Percentiles rank a stretch among this genome's conserved stretches.
Conservation (phyloP, 192 early-diverging fungal genomes). For the Coemansia sp. region DNA sequence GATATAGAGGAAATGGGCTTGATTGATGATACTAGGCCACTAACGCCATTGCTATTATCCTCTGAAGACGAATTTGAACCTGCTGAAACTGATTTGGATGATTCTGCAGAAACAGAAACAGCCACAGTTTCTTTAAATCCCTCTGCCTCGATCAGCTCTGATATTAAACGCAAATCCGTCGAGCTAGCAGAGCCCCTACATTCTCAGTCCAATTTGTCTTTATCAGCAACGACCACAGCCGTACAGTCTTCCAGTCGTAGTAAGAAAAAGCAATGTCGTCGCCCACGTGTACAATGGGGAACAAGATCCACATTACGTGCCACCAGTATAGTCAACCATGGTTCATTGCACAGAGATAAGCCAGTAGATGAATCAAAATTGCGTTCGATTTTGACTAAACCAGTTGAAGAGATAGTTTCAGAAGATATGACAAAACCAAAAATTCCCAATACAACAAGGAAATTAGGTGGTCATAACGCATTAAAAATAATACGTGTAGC, state of each 20-base stretch:
- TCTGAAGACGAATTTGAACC: constrained; percentile 1
- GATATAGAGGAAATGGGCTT: background rate
- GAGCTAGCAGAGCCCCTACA: constrained; percentile 1
- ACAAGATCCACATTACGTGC: constrained; percentile 13
- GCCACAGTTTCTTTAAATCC: no score
- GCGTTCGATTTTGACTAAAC: background rate
- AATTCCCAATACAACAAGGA: no score
- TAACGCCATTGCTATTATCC: constrained; percentile 5
- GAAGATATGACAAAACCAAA: no score
- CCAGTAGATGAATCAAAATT: background rate
- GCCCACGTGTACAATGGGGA: constrained; percentile 30
- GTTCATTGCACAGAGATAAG: background rate
- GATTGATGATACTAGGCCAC: constrained; percentile 5
- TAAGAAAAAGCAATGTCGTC: constrained; percentile 27
- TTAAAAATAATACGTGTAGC: no score
- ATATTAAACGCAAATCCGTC: constrained; percentile 22
- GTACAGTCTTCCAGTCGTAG: background rate
- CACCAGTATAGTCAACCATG: constrained; percentile 11
- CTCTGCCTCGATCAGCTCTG: background rate
- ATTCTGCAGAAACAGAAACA: no score
- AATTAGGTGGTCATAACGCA: no score
- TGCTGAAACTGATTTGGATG: no score
- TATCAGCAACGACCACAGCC: background rate
- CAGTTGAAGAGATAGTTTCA: background rate
- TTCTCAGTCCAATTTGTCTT: background rate